These are phyloP conservation scores for Lablab purpureus DNA, from an alignment of 306 rosid species.

Conservation along the genomic window DNA sequence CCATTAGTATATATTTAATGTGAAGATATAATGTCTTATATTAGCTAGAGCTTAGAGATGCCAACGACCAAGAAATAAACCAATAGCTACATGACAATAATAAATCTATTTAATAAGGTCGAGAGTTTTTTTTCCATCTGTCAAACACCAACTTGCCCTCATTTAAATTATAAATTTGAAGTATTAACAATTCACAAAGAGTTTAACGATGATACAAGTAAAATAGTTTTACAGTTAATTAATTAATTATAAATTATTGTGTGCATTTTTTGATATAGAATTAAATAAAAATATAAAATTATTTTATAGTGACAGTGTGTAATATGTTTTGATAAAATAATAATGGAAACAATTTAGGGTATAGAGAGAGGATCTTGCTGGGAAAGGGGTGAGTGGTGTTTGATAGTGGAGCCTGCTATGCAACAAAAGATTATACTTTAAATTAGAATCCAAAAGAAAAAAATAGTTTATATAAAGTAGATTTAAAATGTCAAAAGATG, in stretches of 20 bases:
- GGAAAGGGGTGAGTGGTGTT: constrained; percentile 5
- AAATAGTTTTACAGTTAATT: too few relatives aligned
- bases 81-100: constrained; percentile 16
- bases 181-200: not conserved
- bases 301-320: too few relatives aligned
- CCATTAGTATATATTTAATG: not conserved
- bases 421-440: constrained; percentile 26
- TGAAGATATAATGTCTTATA: not conserved
- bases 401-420: constrained; percentile 30
- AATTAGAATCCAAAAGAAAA: constrained; percentile 4
- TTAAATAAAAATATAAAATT: too few relatives aligned
- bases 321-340: not conserved
- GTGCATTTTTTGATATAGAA: too few relatives aligned
- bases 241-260: too few relatives aligned
- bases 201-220: too few relatives aligned
- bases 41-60: not conserved
- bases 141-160: constrained; percentile 20
- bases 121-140: constrained; percentile 14
- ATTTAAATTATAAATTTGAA: constrained; percentile 18
- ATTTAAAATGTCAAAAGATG: constrained; percentile 41
- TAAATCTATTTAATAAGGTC: not conserved
- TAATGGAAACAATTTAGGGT: constrained; percentile 11
- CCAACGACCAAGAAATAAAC: not conserved
- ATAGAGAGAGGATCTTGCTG: not conserved
- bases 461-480: constrained; percentile 26